Conservation (phyloP, 140 eudicot species). For the Flaveria floridana region DNA sequence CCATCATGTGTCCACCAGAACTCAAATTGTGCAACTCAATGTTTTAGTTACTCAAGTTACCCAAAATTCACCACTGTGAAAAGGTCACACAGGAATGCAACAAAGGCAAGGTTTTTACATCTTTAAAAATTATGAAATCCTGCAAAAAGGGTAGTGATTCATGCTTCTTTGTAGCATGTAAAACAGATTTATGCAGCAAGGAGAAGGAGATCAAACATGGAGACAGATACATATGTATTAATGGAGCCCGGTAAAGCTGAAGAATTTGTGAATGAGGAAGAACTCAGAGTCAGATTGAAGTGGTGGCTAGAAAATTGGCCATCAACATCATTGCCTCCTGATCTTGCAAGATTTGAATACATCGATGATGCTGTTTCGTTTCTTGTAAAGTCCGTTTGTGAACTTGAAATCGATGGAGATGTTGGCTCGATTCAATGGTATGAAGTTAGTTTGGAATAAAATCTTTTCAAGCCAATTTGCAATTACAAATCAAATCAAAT, state of each 20-base stretch:
- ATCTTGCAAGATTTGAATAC: slow-evolving; percentile 71
- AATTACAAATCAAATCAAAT: not conserved
- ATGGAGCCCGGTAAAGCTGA: slow-evolving; percentile 79
- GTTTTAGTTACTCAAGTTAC: slow-evolving; percentile 29
- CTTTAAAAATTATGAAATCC: not conserved
- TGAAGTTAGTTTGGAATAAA: slow-evolving; percentile 66
- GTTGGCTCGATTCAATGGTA: slow-evolving; percentile 67
- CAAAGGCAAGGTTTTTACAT: slow-evolving; percentile 40
- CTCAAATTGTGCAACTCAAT: slow-evolving; percentile 22
- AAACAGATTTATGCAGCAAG: slow-evolving; percentile 53
- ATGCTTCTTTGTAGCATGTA: slow-evolving; percentile 13
- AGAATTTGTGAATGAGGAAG: slow-evolving; percentile 77
- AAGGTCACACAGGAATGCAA: slow-evolving; percentile 22
- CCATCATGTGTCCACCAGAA: slow-evolving; percentile 10
- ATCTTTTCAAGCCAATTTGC: not conserved
- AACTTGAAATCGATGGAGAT: slow-evolving; percentile 88
- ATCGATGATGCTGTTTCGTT: slow-evolving; percentile 77
- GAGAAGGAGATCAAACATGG: slow-evolving; percentile 68
- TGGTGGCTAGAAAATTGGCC: slow-evolving; percentile 88
- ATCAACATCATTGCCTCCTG: slow-evolving; percentile 64
- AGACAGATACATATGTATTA: slow-evolving; percentile 58
- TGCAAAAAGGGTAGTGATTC: slow-evolving; percentile 10
- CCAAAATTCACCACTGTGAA: slow-evolving; percentile 21
- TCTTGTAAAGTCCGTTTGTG: slow-evolving; percentile 80
- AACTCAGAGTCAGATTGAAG: slow-evolving; percentile 55